Evolutionary conservation across 2,329 filamentous ascomycete species (phyloP), one percentile per base, ranked within the genome.

Genomic region (Pyrenochaeta sp.): DNA sequence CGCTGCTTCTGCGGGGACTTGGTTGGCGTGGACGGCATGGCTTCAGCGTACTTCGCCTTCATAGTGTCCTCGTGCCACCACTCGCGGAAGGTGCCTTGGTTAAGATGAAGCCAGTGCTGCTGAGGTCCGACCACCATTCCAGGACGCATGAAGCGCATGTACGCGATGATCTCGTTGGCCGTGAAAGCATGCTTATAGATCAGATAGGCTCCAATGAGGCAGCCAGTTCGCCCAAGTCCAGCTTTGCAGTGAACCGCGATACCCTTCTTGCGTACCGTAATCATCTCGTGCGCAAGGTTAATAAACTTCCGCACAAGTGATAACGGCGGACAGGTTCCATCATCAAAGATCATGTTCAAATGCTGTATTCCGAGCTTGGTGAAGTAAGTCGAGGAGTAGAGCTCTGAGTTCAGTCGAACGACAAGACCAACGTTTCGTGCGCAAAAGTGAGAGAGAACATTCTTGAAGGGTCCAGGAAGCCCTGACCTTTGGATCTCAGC

Each of bases 201-300:
- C 60, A 99, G 85, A 75, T 99, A 99, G 32, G 95, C 95, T 57
- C 95, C 95, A 72, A 99, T 99, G 64, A 99, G 83, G 77, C 95
- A 99, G 13, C 95, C 95, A 1, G 95, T 99, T 47, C 95, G 90
- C 28, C 95, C 95, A 22, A 99, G 88, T 47, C 95, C 95, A 71
- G 95, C 95, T 82, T 99, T 99, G 87, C 95, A 99, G 81, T 99
- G 95, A 6, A 99, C 95, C 4, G 95, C 95, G 65, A 99, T 97
- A 45, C 90, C 91, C 84, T 93, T 93, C 80, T 93, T 92, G 81
- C 91, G 91, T 50, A 93, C 85, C 0, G 90, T 93, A 73, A 99
- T 99, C 79, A 91, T 97, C 75, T 96, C 91, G 74, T 98, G 95
- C 1, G 95, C 93, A 58, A 99, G 85, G 67, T 92, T 92, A 78